A percentile compares a stretch with the other conserved stretches of the same genome.
Conservation (phyloP, 257 asterid species). For the Eustoma russellianum region DNA sequence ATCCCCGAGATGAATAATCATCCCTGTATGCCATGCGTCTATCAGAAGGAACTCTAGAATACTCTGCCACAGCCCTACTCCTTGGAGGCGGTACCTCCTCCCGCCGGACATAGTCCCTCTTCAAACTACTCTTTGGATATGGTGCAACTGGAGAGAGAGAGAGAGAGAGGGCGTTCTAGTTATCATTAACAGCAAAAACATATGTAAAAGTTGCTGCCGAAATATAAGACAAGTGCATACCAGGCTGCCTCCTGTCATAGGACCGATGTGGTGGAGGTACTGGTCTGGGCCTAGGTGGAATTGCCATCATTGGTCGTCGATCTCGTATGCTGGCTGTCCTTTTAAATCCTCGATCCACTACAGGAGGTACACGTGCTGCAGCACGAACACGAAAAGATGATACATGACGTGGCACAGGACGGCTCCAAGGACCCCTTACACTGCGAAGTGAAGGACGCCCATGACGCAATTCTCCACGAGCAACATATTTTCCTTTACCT, state of each 20-base stretch:
- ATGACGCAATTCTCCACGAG: conserved; percentile 60
- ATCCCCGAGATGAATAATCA: conserved; percentile 67
- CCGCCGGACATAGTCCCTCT: conserved; percentile 71
- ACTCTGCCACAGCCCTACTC: conserved; percentile 64
- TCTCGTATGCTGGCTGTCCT: conserved; percentile 63
- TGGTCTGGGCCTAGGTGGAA: conserved; percentile 69
- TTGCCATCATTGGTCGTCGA: conserved; percentile 57
- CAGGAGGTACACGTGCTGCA: conserved; percentile 50
- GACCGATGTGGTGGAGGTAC: conserved; percentile 65
- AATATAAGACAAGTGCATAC: conserved; percentile 25
- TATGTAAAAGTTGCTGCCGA: background rate
- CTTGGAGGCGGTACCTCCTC: conserved; percentile 73
- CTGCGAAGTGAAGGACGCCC: conserved; percentile 48
- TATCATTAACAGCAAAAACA: too few species aligned
- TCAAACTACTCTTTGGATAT: conserved; percentile 59
- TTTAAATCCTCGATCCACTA: conserved; percentile 49
- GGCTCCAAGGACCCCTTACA: conserved; percentile 63
- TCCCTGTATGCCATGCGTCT: conserved; percentile 67
- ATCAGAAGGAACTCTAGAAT: conserved; percentile 50
- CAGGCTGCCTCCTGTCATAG: conserved; percentile 88
- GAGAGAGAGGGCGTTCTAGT: too few species aligned
- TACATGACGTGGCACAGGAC: conserved; percentile 42
- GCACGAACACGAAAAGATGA: conserved; percentile 27
- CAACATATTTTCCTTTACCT: conserved; percentile 75
- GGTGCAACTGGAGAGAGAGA: conserved; percentile 38